A percentile compares a stretch with the other conserved stretches of the same genome.
These are phyloP conservation scores for Mortierella sp. DNA, from an alignment of 371 early-diverging fungal species.

Conservation along the genomic window DNA sequence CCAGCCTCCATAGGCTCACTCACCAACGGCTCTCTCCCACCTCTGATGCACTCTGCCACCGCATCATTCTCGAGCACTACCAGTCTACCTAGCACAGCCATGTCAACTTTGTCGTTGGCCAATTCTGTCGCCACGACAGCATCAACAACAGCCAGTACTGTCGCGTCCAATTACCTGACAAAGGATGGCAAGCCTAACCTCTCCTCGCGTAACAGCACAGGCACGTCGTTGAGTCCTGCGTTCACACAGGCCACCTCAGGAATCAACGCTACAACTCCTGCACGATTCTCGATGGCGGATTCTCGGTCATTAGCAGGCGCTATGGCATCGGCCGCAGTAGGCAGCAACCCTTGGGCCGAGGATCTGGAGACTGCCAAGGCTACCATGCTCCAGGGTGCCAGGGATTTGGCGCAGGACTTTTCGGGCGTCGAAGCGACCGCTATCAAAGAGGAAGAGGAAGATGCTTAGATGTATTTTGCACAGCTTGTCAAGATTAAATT, in stretches of 20 bases:
- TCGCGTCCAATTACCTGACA: not conserved
- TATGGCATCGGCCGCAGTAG: constrained; percentile 16
- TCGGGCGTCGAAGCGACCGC: constrained; percentile 12
- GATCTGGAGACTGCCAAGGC: constrained; percentile 42
- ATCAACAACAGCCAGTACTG: not conserved
- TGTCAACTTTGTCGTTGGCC: constrained; percentile 1
- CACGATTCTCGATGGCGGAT: constrained; percentile 51
- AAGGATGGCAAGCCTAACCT: constrained; percentile 41
- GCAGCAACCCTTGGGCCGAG: constrained; percentile 52
- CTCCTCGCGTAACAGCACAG: constrained; percentile 46
- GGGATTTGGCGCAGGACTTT: constrained; percentile 17
- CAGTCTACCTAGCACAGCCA: constrained; percentile 11
- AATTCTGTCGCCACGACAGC: constrained; percentile 11
- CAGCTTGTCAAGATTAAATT: not conserved
- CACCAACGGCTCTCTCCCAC: constrained; percentile 29
- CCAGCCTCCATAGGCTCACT: constrained; percentile 22
- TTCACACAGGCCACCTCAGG: not conserved
- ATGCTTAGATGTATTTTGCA: not conserved
- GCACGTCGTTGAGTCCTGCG: constrained; percentile 16
- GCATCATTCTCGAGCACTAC: constrained; percentile 23
- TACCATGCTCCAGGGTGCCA: constrained; percentile 16
- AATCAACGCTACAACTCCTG: constrained; percentile 7
- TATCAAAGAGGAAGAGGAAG: constrained; percentile 30
- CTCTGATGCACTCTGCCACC: constrained; percentile 17
- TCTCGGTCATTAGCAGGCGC: constrained; percentile 40